Evolutionary conservation across 2,329 filamentous ascomycete genomes (phyloP).

Genomic region (Phoma herbarum): DNA sequence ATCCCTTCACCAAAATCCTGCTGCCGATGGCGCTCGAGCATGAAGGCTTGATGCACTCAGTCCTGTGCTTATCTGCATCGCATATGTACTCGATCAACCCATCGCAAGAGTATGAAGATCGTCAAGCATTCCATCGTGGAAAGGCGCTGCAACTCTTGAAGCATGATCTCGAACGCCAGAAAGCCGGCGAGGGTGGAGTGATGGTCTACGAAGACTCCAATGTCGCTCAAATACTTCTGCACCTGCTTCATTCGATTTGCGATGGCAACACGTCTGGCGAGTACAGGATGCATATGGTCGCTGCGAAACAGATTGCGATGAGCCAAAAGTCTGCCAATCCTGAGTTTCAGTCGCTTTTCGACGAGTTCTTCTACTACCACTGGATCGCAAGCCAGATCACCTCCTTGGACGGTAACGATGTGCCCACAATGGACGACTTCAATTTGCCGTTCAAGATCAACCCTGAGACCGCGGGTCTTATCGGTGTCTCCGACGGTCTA

Average conservation of each 20-base stretch:
- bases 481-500: constrained; percentile 84
- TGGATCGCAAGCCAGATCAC: constrained; percentile 68
- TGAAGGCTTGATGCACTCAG: constrained; percentile 86
- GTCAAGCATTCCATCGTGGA: constrained; percentile 55
- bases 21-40: constrained; percentile 83
- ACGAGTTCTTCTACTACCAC: constrained; percentile 87
- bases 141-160: constrained; percentile 61
- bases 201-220: constrained; percentile 63
- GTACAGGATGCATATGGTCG: constrained; percentile 81
- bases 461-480: constrained; percentile 66
- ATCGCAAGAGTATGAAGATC: constrained; percentile 60
- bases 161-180: constrained; percentile 51
- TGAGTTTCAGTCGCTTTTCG: constrained; percentile 75
- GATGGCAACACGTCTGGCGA: constrained; percentile 70
- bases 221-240: constrained; percentile 67
- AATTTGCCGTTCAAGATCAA: constrained; percentile 65
- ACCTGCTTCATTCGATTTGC: constrained; percentile 69
- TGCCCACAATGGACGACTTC: constrained; percentile 63
- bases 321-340: constrained; percentile 67
- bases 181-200: constrained; percentile 47
- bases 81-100: constrained; percentile 68
- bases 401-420: constrained; percentile 61
- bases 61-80: constrained; percentile 82
- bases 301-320: constrained; percentile 74
- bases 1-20: constrained; percentile 85